Percentiles rank a stretch among this genome's conserved stretches.
These are phyloP conservation scores for Kernera saxatilis DNA, from an alignment of 345 rosid genomes.

Conservation along the genomic window DNA sequence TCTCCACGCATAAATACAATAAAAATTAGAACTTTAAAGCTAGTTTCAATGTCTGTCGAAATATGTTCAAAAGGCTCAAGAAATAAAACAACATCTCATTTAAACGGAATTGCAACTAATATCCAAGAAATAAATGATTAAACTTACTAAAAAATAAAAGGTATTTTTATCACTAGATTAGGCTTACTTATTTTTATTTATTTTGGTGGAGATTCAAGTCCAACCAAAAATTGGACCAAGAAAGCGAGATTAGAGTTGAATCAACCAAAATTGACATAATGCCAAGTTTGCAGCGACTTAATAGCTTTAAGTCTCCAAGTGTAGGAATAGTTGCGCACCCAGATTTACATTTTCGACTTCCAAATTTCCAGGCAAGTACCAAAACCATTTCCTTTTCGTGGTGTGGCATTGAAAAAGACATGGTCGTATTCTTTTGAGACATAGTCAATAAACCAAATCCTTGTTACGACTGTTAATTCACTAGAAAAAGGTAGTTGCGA, in stretches of 20 bases:
- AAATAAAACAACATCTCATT: not conserved
- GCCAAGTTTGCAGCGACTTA: not conserved
- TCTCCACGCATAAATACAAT: not conserved
- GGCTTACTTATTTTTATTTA: not conserved
- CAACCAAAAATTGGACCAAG: not conserved
- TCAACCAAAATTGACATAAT: not conserved
- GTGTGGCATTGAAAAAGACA: not conserved
- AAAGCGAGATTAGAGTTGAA: slow-evolving; percentile 7
- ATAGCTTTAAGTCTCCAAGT: not conserved
- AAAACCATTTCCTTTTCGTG: not conserved
- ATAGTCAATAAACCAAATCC: not conserved
- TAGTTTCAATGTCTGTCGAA: not conserved
- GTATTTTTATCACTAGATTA: not conserved
- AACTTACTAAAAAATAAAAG: not conserved
- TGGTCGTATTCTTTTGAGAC: not conserved
- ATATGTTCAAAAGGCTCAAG: not conserved
- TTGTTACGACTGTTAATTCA: no score
- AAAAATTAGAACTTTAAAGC: not conserved
- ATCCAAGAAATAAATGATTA: not conserved
- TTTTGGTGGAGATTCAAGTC: not conserved
- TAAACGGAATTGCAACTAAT: no score
- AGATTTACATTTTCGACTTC: not conserved
- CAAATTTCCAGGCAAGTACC: not conserved
- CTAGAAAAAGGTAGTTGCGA: no score
- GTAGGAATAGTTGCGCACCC: not conserved